Conservation (phyloP, 305 asterid species). For the Stenogyne calaminthoides region DNA sequence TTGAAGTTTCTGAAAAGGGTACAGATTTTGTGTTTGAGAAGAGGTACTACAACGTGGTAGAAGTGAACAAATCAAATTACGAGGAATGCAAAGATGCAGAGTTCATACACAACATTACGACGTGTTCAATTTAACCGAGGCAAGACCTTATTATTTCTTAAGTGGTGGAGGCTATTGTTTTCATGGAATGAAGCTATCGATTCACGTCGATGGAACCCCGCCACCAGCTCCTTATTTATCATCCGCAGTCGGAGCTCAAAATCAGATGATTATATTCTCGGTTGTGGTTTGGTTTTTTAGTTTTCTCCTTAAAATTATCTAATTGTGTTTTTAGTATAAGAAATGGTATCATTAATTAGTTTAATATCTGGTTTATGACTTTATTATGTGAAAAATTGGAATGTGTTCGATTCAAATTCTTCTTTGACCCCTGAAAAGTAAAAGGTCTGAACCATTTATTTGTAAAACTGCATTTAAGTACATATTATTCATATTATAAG, state of each 20-base stretch:
- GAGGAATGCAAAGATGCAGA: constrained; percentile 48
- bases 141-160: constrained; percentile 53
- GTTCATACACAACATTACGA: constrained; percentile 55
- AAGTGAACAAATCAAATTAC: constrained; percentile 56
- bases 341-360: not conserved
- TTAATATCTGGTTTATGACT: not conserved
- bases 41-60: constrained; percentile 48
- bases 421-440: too few relatives aligned
- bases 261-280: not conserved
- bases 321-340: not conserved
- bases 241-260: not conserved
- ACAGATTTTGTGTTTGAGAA: constrained; percentile 59
- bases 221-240: constrained; percentile 17
- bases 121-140: constrained; percentile 45
- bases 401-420: not conserved
- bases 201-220: constrained; percentile 30
- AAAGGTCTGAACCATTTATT: too few relatives aligned
- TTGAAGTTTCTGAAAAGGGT: not conserved
- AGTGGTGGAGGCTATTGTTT: constrained; percentile 66
- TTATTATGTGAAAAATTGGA: not conserved
- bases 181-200: constrained; percentile 56
- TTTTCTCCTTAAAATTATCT: not conserved
- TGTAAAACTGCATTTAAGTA: too few relatives aligned
- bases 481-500: too few relatives aligned
- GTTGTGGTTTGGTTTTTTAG: not conserved